Percentiles rank a stretch among this genome's conserved stretches.
Evolutionary conservation across 768 basidiomycete genomes (phyloP).

Genomic region (Agaricus bisporus): DNA sequence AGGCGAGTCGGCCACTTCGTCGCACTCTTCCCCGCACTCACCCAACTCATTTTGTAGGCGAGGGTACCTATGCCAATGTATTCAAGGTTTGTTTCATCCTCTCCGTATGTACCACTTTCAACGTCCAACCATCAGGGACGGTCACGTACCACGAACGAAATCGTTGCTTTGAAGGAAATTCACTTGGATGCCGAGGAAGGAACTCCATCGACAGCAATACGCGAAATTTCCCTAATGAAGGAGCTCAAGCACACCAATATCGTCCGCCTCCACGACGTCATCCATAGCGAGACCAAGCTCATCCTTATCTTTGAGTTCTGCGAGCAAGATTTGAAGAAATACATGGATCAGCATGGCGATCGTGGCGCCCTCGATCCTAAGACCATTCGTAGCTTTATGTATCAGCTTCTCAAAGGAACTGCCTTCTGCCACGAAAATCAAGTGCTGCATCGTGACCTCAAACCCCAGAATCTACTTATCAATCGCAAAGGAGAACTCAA

Average conservation of each 20-base stretch:
- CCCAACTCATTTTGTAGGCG: conserved; percentile 57
- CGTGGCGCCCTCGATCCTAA: conserved; percentile 87
- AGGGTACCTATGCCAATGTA: conserved; percentile 96
- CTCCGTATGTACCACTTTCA: background rate
- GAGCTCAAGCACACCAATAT: conserved; percentile 99
- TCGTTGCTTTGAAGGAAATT: conserved; percentile 97
- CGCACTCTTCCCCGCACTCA: background rate
- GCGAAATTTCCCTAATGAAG: conserved; percentile 99
- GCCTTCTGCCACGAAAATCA: conserved; percentile 99
- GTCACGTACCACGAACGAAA: conserved; percentile 96
- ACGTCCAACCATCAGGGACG: conserved; percentile 55
- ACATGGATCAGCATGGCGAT: conserved; percentile 98
- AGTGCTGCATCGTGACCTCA: conserved; percentile 95
- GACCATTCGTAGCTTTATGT: conserved; percentile 96
- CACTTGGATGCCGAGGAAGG: conserved; percentile 99
- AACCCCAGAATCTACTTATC: conserved; percentile 97
- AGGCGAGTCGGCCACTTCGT: conserved; percentile 46
- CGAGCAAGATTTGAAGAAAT: conserved; percentile 97
- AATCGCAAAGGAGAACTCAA: conserved; percentile 97
- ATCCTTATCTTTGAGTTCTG: conserved; percentile 98
- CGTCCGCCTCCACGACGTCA: conserved; percentile 96
- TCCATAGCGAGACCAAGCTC: conserved; percentile 97
- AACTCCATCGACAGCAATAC: conserved; percentile 96
- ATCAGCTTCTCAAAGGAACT: conserved; percentile 93
- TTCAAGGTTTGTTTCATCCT: conserved; percentile 63